A percentile compares a stretch with the other conserved stretches of the same genome.
Evolutionary conservation across 306 rosid genomes (phyloP).

Genomic region (Herpetospermum pedunculosum): DNA sequence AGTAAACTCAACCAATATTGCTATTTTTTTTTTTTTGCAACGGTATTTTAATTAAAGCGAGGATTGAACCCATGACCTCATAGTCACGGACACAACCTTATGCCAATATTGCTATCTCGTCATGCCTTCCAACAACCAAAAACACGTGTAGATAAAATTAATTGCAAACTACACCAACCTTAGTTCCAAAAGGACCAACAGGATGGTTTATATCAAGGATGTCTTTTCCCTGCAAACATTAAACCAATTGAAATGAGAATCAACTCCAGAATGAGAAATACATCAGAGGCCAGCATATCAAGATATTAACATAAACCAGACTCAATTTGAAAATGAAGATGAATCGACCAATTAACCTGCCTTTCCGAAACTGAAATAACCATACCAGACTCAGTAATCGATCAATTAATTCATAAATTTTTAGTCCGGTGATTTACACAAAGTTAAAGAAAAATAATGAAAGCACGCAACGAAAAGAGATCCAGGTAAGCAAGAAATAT

Average conservation of each 20-base stretch:
- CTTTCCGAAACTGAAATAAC: neutral
- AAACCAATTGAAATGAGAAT: slow-evolving; percentile 2
- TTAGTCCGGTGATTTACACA: neutral
- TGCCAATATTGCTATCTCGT: neutral
- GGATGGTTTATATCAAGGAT: slow-evolving; percentile 36
- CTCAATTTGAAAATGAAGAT: neutral
- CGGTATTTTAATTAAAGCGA: too few species aligned
- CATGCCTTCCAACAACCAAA: neutral
- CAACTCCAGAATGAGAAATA: neutral
- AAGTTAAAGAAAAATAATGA: neutral
- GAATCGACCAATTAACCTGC: neutral
- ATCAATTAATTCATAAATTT: neutral
- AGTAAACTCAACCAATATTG: neutral
- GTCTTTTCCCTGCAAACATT: slow-evolving; percentile 27
- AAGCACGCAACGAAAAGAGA: neutral
- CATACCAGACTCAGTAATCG: neutral
- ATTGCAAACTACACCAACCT: slow-evolving; percentile 17
- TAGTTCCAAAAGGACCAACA: slow-evolving; percentile 31
- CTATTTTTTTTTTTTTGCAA: too few species aligned
- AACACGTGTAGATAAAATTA: neutral
- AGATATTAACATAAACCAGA: neutral
- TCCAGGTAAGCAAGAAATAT: neutral
- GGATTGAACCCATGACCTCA: too few species aligned
- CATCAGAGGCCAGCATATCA: neutral
- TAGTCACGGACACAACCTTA: too few species aligned